Base-by-base conservation (phyloP, 2,329 filamentous ascomycete genomes). In the Aotearoamyces nothofagi region DNA sequence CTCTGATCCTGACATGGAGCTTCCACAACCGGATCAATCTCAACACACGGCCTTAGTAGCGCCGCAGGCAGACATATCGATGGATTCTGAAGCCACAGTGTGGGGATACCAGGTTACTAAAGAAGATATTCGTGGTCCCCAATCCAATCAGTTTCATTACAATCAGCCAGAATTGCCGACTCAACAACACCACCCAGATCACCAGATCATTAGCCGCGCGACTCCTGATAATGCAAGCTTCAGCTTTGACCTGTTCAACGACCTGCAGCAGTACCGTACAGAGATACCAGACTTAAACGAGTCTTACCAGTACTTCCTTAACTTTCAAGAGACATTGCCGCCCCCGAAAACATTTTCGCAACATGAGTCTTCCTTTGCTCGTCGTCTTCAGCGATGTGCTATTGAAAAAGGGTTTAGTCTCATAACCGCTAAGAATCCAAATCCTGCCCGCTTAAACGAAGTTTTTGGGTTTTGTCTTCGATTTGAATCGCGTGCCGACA, bases 401-500 rank as follows among this genome's bases (percentile, higher is more conserved):
- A 40, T 74, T 1, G 79, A 92, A 50, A 53, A 60, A 15, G 78
- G 63, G 1, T 67, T 73, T 32, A 53, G 57, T 3, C 52, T 86
- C 1, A 57, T 80, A 3, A 54, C 47, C 9, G 58, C 60, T 46
- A 43, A 53, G 2, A 52, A 60, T 61, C 67, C 26, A 5, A 25
- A 31, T 0, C 58, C 60, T 2, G 47, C 55, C 3, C 50, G 50
- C 1, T 57, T 72, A 31, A 53, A 57, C n/a, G 60, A 63, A 17
- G 61, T 73, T 1, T 86, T 84, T 47, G 74, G 70, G 19, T 77
- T 83, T 32, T 72, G 70, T n/a, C 54, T 78, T 11, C 61, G 72
- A 15, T 74, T 75, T 35, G 63, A 73, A 41, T 51, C 55, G 2
- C 51, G 52, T 4, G 61, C 66, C 4, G 41, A 50, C 20, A 69